phyloP scores from a whole-genome alignment of 257 asterid genomes.

The Solanum tarapatanum region DNA sequence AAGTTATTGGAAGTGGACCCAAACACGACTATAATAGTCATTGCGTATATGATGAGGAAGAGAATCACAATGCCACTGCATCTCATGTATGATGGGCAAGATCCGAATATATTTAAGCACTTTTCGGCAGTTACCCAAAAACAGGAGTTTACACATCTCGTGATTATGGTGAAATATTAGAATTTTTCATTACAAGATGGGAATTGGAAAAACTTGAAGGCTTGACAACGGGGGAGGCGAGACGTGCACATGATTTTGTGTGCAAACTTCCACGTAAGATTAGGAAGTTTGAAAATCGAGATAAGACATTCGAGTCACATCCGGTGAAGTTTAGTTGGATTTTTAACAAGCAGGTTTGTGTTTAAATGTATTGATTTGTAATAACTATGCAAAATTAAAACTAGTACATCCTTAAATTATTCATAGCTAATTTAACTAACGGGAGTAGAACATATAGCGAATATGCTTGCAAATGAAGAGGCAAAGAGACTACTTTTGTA shows the following conservation, averaged over 20 bases:
- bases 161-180: conserved; percentile 19
- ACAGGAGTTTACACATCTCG: conserved; percentile 6
- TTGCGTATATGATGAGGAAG: too few species aligned
- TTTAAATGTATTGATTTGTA: not conserved
- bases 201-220: conserved; percentile 15
- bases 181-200: conserved; percentile 23
- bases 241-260: conserved; percentile 22
- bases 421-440: too few species aligned
- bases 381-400: not conserved
- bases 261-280: conserved; percentile 13
- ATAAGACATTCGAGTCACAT: not conserved
- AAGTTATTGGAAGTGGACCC: too few species aligned
- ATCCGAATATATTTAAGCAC: conserved; percentile 13
- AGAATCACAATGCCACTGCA: conserved; percentile 2
- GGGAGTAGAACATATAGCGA: too few species aligned
- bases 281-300: conserved; percentile 4
- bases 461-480: too few species aligned
- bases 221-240: conserved; percentile 7
- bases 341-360: conserved; percentile 3
- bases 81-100: conserved; percentile 21
- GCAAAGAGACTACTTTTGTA: too few species aligned
- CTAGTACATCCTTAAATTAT: too few species aligned
- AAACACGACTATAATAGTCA: too few species aligned
- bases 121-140: conserved; percentile 5
- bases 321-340: conserved; percentile 21